Base-by-base conservation (phyloP, 352 stramenopile genomes). In the Pythium volutum region DNA sequence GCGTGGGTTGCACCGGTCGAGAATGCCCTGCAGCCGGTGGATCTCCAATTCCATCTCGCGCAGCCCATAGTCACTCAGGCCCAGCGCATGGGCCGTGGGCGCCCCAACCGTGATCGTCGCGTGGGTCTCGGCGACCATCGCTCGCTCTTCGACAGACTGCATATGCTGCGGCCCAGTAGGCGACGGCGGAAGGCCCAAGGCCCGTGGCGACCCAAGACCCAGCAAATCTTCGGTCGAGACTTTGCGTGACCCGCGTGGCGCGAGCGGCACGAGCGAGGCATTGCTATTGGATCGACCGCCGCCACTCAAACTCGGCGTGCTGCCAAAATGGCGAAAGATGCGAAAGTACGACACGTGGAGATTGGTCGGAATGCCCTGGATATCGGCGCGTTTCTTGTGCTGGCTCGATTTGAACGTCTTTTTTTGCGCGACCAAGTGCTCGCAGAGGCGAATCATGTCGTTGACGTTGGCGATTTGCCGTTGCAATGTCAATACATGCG, bases 371-470 rank as follows among this genome's bases (percentile, higher is more conserved):
- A 95, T 89, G 12, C 70, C 85, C 50, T 91, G 82, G 29, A 91
- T 88, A 46, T 92, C 84, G 1, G 80, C 77, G 27, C 82, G 80
- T 45, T 93, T 89, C 64, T 93, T 95, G 67, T 90, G 71, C 42
- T 84, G 60, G 55, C 81, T 92, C 12, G 84, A 91, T 50, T 95
- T 95, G 67, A 95, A 95, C 16, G 85, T 93, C 36, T 84, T 84
- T 42, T 87, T 79, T 16, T 90, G 79, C 14, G 79, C 70, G 18
- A 92, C 64, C 50, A 91, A 67, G 55, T 79, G 70, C 48, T 88
- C 77, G 7, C 71, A 84, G 11, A 89, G 25, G 25, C 79, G 78
- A 64, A 91, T 84, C 73, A 89, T 90, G 49, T 84, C 71, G 5
- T 60, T 82, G 26, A 91, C 80, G 47, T 87, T 62, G 0, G 70